Evolutionary conservation across 306 rosid species (phyloP), one percentile per base, ranked within the genome.

Genomic region (Malus orientalis): DNA sequence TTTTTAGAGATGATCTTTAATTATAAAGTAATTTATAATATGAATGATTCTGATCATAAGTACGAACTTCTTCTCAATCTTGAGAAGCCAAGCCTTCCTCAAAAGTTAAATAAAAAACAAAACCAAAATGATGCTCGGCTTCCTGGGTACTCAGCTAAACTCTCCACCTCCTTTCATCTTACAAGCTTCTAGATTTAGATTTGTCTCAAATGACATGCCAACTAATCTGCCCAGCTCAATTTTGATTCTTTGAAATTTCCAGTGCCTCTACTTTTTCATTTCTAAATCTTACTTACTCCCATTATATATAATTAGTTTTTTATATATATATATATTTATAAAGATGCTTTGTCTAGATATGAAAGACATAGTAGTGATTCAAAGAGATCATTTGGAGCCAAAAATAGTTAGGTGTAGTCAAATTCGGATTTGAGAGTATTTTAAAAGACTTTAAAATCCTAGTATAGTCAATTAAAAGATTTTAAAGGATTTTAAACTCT

Each of bases 141-240:
- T 74, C 29, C 60, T 61, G 61, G 9, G 70, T 42, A 16, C n/a
- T 40, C 29, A 2, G 29, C 13, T 73, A 42, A 11, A 44, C 29
- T 73, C 58, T 59, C 77, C 77, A 42, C 60, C n/a, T 61, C 69
- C 11, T 16, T 27, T 54, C 8, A 15, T 74, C 59, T 11, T 49
- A 23, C 77, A 22, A 74, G 27, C 57, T 74, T 74, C 70, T 27
- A 74, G 70, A 74, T 44, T 45, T 29, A 19, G 44, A 61, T 44
- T 61, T 44, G 30, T 61, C 69, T 74, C 13, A 20, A 27, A 61
- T 45, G 70, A 61, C 78, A 74, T 61, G 70, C 69, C 45, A 44
- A 27, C 60, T 19, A 15, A 32, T 36, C 60, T 61, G 65, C 60
- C 59, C 66, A 42, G 7, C 6, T 40, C 70, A 44, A 27, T 27